Base-by-base conservation (phyloP, 495 filamentous ascomycete genomes). In the Bacidia rubella region DNA sequence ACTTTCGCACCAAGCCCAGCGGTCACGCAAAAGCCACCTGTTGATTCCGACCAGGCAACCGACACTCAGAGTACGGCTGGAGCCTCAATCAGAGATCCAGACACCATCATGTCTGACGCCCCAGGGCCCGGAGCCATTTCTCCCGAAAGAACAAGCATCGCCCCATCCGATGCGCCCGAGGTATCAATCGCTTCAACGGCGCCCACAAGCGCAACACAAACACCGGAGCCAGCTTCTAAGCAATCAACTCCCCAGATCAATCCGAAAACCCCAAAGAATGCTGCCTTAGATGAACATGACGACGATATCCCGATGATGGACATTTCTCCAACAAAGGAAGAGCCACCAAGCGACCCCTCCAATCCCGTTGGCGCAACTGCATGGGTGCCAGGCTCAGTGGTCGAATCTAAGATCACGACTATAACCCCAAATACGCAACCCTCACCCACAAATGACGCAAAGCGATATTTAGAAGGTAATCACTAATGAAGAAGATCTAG, bases 21-120 rank as follows among this genome's bases (percentile, higher is more conserved):
- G 17, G 41, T 22, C 5, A 26, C 26, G 22, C 15, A 10, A 2
- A 11, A 32, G n/a, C n/a, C n/a, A n/a, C n/a, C n/a, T n/a, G n/a
- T n/a, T n/a, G n/a, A n/a, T n/a, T n/a, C n/a, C n/a, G n/a, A n/a
- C n/a, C n/a, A n/a, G n/a, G 2, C 25, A 50, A 11, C 1, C 9
- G 1, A 38, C 22, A 4, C 10, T 11, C 45, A 40, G 21, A 51
- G 15, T 11, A 32, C 1, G 35, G 0, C 22, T 49, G 12, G 24
- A 38, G 9, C 19, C 15, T 15, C 17, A 1, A 27, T 20, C 2
- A 32, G 17, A 7, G 45, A 53, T 3, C 25, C 9, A 39, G 55
- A 57, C 22, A 57, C 47, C 29, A 49, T 38, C 17, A 57, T 57
- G 55, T 21, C 47, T n/a, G 55, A 57, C 10, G 39, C 15, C 11